Evolutionary conservation across 768 basidiomycete species (phyloP).

Genomic region (Ramaria rubella): DNA sequence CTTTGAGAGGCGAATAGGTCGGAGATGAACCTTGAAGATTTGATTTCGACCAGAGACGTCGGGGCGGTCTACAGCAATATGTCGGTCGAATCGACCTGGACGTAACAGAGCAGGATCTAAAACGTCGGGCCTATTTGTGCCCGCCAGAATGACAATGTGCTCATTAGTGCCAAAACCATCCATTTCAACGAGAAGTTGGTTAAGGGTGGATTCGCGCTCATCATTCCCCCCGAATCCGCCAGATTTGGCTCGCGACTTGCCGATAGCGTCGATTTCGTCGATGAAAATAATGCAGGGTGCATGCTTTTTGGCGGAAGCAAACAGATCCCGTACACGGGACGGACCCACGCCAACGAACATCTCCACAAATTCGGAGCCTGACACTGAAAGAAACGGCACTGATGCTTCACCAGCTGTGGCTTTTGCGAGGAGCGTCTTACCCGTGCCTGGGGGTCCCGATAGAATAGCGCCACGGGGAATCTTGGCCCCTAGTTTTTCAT

Average conservation of each 20-base stretch:
- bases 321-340: constrained; percentile 93
- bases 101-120: constrained; percentile 94
- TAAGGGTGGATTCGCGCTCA: constrained; percentile 94
- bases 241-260: constrained; percentile 78
- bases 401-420: constrained; percentile 97
- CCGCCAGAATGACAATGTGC: constrained; percentile 92
- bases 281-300: constrained; percentile 98
- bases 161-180: constrained; percentile 98
- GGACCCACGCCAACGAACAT: constrained; percentile 99
- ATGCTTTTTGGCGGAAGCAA: constrained; percentile 95
- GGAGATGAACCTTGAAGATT: constrained; percentile 89
- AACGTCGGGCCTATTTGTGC: constrained; percentile 95
- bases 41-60: constrained; percentile 91
- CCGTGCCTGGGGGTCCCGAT: constrained; percentile 95
- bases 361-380: constrained; percentile 98
- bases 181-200: constrained; percentile 98
- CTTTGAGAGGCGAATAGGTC: constrained; percentile 66
- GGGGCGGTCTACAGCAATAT: constrained; percentile 91
- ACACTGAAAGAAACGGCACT: constrained; percentile 97
- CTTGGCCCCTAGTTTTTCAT: constrained; percentile 95
- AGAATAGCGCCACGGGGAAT: constrained; percentile 94
- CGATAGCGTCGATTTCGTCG: constrained; percentile 99
- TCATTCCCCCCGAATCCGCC: constrained; percentile 90
- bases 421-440: constrained; percentile 96
- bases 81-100: constrained; percentile 95